phyloP scores from a whole-genome alignment of 306 rosid genomes.

The Inga oerstediana region DNA sequence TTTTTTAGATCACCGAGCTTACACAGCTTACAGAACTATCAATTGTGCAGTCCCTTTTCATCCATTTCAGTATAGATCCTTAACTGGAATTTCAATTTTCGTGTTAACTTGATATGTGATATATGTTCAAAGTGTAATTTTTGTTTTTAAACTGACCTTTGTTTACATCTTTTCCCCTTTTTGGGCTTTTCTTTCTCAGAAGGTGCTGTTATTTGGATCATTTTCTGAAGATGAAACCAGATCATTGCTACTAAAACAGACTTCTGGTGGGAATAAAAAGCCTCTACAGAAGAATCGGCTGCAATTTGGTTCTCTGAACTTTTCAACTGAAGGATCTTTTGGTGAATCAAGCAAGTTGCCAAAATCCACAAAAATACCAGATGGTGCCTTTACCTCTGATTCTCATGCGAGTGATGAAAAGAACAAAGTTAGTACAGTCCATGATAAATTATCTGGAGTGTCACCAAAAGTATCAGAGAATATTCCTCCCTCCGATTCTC shows the following conservation, averaged over 20 bases:
- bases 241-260: slow-evolving; percentile 54
- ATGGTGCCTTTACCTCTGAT: slow-evolving; percentile 30
- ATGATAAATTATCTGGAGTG: slow-evolving; percentile 32
- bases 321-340: slow-evolving; percentile 32
- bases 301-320: slow-evolving; percentile 73
- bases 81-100: slow-evolving; percentile 11
- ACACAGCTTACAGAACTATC: not conserved
- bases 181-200: slow-evolving; percentile 23
- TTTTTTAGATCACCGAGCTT: slow-evolving; percentile 2
- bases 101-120: slow-evolving; percentile 12
- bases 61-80: slow-evolving; percentile 1
- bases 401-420: slow-evolving; percentile 45
- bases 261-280: slow-evolving; percentile 47
- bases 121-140: not conserved
- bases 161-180: slow-evolving; percentile 2
- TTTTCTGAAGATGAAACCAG: slow-evolving; percentile 89
- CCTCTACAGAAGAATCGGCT: slow-evolving; percentile 53
- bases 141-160: not conserved
- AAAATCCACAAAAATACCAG: slow-evolving; percentile 37
- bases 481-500: slow-evolving; percentile 33
- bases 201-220: slow-evolving; percentile 83
- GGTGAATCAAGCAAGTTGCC: slow-evolving; percentile 40
- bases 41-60: not conserved
- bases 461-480: slow-evolving; percentile 32
- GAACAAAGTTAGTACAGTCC: slow-evolving; percentile 32